Conservation (phyloP, 441 rosid species). For the Populus hybrid region DNA sequence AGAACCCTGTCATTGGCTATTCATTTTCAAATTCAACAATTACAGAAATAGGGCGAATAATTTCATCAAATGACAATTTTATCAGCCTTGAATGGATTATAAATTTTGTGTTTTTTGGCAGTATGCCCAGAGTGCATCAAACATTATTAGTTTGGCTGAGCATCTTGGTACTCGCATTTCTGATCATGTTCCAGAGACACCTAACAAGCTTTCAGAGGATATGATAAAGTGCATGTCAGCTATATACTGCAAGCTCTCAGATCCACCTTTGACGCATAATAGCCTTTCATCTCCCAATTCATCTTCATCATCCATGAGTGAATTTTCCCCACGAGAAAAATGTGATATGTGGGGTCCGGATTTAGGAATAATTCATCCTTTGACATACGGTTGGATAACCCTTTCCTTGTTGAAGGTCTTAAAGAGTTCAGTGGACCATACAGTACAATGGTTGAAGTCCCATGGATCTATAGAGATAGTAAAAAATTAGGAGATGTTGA, state of each 20-base stretch:
- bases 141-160: slow-evolving; percentile 81
- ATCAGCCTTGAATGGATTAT: slow-evolving; percentile 8
- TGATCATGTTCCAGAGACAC: slow-evolving; percentile 83
- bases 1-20: neutral
- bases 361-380: slow-evolving; percentile 72
- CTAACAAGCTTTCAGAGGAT: slow-evolving; percentile 85
- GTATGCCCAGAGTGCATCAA: slow-evolving; percentile 59
- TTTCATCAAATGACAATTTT: neutral
- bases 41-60: neutral
- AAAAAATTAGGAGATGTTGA: slow-evolving; percentile 73
- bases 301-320: slow-evolving; percentile 58
- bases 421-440: slow-evolving; percentile 92
- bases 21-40: neutral
- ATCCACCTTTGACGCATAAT: slow-evolving; percentile 58
- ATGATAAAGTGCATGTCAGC: slow-evolving; percentile 91
- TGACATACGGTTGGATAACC: slow-evolving; percentile 71
- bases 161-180: slow-evolving; percentile 84
- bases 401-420: slow-evolving; percentile 72
- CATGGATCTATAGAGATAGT: slow-evolving; percentile 69
- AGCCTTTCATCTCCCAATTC: slow-evolving; percentile 72
- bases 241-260: slow-evolving; percentile 84
- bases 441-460: slow-evolving; percentile 78
- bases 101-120: slow-evolving; percentile 26
- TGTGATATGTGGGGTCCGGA: slow-evolving; percentile 85
- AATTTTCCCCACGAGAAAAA: slow-evolving; percentile 66